Percentiles rank a stretch among this genome's conserved stretches.
These are phyloP conservation scores for Dactylonectria macrodidyma DNA, from an alignment of 2,329 filamentous ascomycete species.

Conservation along the genomic window DNA sequence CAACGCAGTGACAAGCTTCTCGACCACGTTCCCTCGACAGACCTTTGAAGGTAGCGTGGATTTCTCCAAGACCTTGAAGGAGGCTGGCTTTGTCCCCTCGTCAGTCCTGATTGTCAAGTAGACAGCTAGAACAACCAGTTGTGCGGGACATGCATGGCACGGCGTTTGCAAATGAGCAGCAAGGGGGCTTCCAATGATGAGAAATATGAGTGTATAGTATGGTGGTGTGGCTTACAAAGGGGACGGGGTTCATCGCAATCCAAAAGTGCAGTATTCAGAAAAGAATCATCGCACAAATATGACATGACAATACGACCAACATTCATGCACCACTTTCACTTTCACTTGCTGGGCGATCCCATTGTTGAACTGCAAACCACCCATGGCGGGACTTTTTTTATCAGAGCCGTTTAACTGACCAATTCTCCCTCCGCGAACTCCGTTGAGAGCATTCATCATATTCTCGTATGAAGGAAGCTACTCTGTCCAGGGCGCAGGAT, in stretches of 20 bases:
- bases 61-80: conserved; percentile 92
- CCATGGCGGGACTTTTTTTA: conserved; percentile 55
- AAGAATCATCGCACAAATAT: conserved; percentile 16
- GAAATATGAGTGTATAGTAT: not conserved
- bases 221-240: not conserved
- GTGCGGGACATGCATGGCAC: conserved; percentile 36
- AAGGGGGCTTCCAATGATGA: conserved; percentile 9
- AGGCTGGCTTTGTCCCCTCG: conserved; percentile 90
- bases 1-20: conserved; percentile 80
- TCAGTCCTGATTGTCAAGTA: conserved; percentile 86
- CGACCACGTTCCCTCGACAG: conserved; percentile 90
- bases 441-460: conserved; percentile 61
- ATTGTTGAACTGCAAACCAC: conserved; percentile 48
- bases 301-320: conserved; percentile 28
- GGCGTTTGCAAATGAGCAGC: conserved; percentile 35
- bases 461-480: conserved; percentile 61
- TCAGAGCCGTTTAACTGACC: conserved; percentile 57
- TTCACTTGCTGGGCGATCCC: conserved; percentile 33
- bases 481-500: conserved; percentile 63
- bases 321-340: conserved; percentile 34
- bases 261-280: not conserved
- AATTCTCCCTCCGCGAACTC: conserved; percentile 57
- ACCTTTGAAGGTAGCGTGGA: conserved; percentile 78
- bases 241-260: conserved; percentile 15
- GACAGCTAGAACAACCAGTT: conserved; percentile 14